Percentiles rank a stretch among this genome's conserved stretches.
phyloP scores from a whole-genome alignment of 2,329 filamentous ascomycete genomes.

The Coleophoma crateriformis region DNA sequence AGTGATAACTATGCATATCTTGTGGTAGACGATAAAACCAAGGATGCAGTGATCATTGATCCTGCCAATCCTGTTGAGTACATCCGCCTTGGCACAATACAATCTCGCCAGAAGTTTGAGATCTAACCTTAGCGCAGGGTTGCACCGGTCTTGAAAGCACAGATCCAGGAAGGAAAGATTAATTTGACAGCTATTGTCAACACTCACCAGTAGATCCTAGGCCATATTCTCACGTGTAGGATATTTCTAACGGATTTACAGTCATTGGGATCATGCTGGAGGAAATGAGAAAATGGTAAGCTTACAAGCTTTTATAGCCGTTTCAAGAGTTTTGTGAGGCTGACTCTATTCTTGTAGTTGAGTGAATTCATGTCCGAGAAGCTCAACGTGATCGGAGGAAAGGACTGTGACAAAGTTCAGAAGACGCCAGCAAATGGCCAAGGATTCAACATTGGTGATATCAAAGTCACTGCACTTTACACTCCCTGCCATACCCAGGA shows the following conservation, averaged over 20 bases:
- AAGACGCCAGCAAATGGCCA: constrained; percentile 70
- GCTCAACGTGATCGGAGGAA: constrained; percentile 72
- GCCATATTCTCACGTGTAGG: background rate
- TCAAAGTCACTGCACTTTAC: constrained; percentile 81
- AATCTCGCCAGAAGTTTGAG: background rate
- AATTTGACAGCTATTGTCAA: constrained; percentile 89
- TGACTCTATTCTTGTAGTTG: constrained; percentile 9
- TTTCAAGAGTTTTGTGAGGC: background rate
- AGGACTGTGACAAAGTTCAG: constrained; percentile 76
- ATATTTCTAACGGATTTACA: constrained; percentile 30
- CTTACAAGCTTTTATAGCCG: background rate
- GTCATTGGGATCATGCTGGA: constrained; percentile 91
- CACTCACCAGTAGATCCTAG: constrained; percentile 77
- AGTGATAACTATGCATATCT: constrained; percentile 85
- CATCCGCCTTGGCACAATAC: constrained; percentile 20
- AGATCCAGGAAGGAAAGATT: constrained; percentile 65
- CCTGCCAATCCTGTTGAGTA: constrained; percentile 76
- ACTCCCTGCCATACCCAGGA: constrained; percentile 98
- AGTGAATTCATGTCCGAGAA: background rate
- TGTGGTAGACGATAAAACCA: constrained; percentile 71
- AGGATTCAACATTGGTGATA: constrained; percentile 76
- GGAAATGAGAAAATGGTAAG: constrained; percentile 79
- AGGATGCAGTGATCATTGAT: constrained; percentile 74
- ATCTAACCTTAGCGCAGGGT: constrained; percentile 38
- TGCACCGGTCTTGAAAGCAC: constrained; percentile 62